Evolutionary conservation across 139 green algal genomes (phyloP), one percentile per base, ranked within the genome.

Genomic region (Coccomyxa sp.): DNA sequence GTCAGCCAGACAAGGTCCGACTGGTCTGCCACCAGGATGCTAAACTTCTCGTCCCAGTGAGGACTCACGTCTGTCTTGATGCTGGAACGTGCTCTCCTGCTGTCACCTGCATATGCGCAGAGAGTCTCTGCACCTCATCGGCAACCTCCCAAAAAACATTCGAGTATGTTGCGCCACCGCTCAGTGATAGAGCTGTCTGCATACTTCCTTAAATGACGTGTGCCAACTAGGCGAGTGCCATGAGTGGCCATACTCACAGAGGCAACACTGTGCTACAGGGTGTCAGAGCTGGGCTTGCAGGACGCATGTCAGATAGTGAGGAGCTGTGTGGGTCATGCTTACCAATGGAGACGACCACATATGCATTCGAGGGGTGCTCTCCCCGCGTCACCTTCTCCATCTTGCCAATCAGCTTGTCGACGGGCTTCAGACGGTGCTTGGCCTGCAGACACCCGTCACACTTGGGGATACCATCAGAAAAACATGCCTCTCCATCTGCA

Each of bases 1-100:
- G 14, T 41, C 22, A 40, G 74, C 44, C 29, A 68, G 39, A 78
- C 39, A 37, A 69, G 24, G 1, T 41, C 39, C 73, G 10, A 18
- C 73, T 68, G 35, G 38, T 84, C 75, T 34, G 80, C 80, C 39
- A 80, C 76, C 35, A 77, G 40, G 18, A 84, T 81, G n/a, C 54
- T 9, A 50, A 84, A 84, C 2, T 64, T n/a, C 50, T 84, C 80
- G 31, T 80, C 22, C 75, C 75, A 84, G 34, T 70, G 38, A 31
- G 80, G 54, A 74, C 7, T 22, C 41, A 55, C 36, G 35, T 76
- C 41, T 78, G 36, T 9, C 6, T 68, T 50, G 29, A 81, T 73
- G 41, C 69, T 41, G 0, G 80, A 81, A 10, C 75, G 58, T 8
- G 75, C 80, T 70, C 76, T 80, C 39, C 75, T 71, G 9, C 39